Conservation (phyloP, 2,329 filamentous ascomycete genomes). For the Curvularia lunata region DNA sequence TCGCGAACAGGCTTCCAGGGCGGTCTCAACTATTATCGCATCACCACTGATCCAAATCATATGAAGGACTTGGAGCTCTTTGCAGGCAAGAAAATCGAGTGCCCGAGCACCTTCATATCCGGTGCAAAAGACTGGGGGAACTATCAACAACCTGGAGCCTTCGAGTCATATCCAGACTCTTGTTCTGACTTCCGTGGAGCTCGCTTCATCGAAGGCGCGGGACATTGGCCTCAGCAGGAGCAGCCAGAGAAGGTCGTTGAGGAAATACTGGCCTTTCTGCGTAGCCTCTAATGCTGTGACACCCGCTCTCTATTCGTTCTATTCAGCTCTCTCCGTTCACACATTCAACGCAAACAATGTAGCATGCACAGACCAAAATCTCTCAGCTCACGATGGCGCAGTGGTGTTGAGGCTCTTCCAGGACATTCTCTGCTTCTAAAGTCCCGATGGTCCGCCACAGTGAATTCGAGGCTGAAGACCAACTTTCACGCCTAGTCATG, state of each 20-base stretch:
- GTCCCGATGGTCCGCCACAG: neutral
- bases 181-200: constrained; percentile 62
- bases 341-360: neutral
- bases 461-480: neutral
- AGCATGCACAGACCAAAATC: neutral
- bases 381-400: neutral
- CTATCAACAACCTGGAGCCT: constrained; percentile 68
- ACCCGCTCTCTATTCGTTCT: neutral
- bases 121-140: constrained; percentile 71
- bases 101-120: constrained; percentile 67
- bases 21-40: constrained; percentile 71
- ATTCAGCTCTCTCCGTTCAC: neutral
- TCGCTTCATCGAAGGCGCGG: constrained; percentile 64
- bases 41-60: constrained; percentile 59
- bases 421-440: neutral
- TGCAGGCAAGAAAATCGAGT: constrained; percentile 65
- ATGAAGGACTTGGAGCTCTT: constrained; percentile 64
- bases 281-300: constrained; percentile 15
- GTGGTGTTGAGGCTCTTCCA: constrained; percentile 4
- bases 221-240: constrained; percentile 75
- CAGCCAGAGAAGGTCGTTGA: constrained; percentile 61
- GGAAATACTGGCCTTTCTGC: constrained; percentile 56
- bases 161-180: constrained; percentile 62
- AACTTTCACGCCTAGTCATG: neutral
- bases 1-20: constrained; percentile 68